phyloP scores from a whole-genome alignment of 2,329 filamentous ascomycete species.

The Penicillium brevicompactum region DNA sequence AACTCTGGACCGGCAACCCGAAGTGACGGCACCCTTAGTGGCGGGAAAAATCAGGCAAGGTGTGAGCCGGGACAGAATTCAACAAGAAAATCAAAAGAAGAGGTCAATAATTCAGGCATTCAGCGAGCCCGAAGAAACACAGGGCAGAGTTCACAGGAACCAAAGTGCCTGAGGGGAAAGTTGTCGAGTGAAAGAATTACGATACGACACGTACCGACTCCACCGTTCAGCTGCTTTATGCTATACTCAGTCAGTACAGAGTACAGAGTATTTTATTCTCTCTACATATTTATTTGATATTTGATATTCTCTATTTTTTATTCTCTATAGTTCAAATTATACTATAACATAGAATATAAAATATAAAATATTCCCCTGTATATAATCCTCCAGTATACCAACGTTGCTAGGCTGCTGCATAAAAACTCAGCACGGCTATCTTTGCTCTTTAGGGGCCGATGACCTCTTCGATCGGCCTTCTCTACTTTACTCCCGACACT shows the following conservation, averaged over 20 bases:
- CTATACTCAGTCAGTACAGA: too few species aligned
- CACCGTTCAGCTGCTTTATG: neutral
- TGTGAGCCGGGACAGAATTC: slow-evolving; percentile 13
- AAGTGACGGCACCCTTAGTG: slow-evolving; percentile 26
- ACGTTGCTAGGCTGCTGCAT: slow-evolving; percentile 3
- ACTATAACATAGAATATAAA: too few species aligned
- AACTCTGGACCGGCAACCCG: slow-evolving; percentile 30
- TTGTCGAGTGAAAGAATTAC: slow-evolving; percentile 13
- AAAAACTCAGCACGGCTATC: slow-evolving; percentile 4
- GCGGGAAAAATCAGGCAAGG: slow-evolving; percentile 15
- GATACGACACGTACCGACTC: slow-evolving; percentile 3
- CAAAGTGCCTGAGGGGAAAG: slow-evolving; percentile 8
- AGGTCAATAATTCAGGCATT: too few species aligned
- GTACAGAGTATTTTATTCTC: neutral
- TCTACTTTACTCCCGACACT: neutral
- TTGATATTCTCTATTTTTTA: neutral
- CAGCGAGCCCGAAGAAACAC: too few species aligned
- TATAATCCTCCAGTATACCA: too few species aligned
- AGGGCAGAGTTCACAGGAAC: slow-evolving; percentile 4
- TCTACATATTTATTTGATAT: neutral
- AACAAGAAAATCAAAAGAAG: neutral
- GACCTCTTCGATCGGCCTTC: too few species aligned
- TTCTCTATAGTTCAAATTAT: neutral
- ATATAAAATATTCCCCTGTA: too few species aligned
- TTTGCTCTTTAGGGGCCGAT: neutral